A percentile compares a stretch with the other conserved stretches of the same genome.
Evolutionary conservation across 345 rosid genomes (phyloP).

Genomic region (Dipteronia dyeriana): DNA sequence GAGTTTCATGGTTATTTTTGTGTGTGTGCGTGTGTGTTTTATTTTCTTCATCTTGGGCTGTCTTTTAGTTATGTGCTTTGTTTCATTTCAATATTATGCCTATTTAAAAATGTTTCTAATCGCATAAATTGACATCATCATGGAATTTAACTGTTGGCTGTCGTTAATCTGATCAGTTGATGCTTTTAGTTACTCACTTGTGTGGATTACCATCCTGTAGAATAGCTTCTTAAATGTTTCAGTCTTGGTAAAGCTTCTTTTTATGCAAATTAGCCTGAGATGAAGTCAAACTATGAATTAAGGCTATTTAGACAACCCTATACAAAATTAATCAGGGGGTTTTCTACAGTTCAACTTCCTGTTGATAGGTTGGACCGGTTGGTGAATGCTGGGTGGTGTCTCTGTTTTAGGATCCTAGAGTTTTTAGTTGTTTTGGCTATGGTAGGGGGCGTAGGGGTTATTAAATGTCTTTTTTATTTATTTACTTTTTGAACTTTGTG

Average conservation of each 20-base stretch:
- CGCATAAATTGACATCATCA: background rate
- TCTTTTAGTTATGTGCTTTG: background rate
- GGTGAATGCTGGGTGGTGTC: background rate
- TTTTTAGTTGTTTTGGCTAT: constrained; percentile 6
- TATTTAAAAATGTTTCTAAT: background rate
- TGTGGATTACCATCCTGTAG: background rate
- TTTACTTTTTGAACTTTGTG: background rate
- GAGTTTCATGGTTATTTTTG: background rate
- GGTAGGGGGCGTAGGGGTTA: background rate
- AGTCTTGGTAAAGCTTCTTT: background rate
- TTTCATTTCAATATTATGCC: background rate
- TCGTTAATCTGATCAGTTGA: background rate
- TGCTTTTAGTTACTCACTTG: background rate
- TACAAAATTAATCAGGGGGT: background rate
- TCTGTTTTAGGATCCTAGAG: background rate
- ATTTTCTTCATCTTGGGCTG: background rate
- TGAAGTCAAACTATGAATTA: background rate
- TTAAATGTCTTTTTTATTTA: background rate
- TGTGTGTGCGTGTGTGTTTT: background rate
- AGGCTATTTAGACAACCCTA: background rate
- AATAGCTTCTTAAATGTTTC: constrained; percentile 7
- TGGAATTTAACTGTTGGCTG: constrained; percentile 6
- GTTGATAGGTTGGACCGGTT: constrained; percentile 1
- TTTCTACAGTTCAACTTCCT: background rate
- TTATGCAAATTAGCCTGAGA: background rate